Evolutionary conservation across 305 asterid genomes (phyloP).

Genomic region (Solanum hybrid): DNA sequence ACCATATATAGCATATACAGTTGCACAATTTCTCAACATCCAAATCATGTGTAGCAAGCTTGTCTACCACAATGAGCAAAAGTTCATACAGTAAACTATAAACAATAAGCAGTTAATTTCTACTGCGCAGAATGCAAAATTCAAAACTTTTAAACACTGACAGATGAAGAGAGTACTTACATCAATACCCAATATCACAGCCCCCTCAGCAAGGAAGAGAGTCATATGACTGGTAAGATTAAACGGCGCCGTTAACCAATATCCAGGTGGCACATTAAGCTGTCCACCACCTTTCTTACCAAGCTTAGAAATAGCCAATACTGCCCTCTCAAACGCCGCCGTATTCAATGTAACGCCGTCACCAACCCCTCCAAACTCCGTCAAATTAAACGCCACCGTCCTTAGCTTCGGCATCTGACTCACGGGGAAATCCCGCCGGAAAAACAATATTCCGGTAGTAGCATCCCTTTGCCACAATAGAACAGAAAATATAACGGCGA

Average conservation of each 20-base stretch:
- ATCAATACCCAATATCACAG: constrained; percentile 42
- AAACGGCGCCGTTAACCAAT: constrained; percentile 57
- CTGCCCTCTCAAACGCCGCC: constrained; percentile 45
- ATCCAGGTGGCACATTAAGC: constrained; percentile 48
- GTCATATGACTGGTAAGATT: constrained; percentile 53
- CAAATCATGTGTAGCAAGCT: background rate
- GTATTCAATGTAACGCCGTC: constrained; percentile 42
- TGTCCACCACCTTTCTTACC: constrained; percentile 47
- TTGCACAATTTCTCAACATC: background rate
- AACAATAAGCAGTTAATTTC: background rate
- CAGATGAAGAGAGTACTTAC: constrained; percentile 26
- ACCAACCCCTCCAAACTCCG: constrained; percentile 57
- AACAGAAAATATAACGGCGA: constrained; percentile 10
- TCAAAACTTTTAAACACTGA: background rate
- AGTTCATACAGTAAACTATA: background rate
- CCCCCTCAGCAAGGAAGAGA: constrained; percentile 44
- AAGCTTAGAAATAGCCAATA: constrained; percentile 36
- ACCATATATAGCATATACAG: background rate
- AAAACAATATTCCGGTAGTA: constrained; percentile 5
- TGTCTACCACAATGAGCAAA: background rate
- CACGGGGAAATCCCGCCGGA: constrained; percentile 14
- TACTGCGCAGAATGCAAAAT: background rate
- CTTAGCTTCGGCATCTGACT: constrained; percentile 29
- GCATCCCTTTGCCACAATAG: constrained; percentile 12
- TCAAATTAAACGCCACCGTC: constrained; percentile 29